Conservation (phyloP, 768 basidiomycete species). For the Sarcodon aspratus region DNA sequence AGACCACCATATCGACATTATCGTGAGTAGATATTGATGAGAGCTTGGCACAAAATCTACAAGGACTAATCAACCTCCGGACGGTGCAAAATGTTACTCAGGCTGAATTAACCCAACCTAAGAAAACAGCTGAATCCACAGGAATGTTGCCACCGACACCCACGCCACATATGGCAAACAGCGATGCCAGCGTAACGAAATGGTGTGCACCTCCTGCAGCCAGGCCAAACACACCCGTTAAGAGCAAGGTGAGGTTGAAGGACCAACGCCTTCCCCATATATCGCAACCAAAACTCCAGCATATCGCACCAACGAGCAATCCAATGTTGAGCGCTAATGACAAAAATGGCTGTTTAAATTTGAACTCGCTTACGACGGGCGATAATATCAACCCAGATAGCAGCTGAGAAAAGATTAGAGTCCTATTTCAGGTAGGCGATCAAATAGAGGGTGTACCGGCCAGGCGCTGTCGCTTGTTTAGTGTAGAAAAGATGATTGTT, state of each 20-base stretch:
- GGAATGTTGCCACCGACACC: constrained; percentile 51
- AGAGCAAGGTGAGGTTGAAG: constrained; percentile 46
- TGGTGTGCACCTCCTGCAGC: constrained; percentile 33
- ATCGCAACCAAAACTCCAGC: constrained; percentile 39
- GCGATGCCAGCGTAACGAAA: constrained; percentile 35
- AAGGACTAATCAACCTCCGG: background rate
- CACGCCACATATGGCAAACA: constrained; percentile 32
- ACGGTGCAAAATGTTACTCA: no score
- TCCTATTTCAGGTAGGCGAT: background rate
- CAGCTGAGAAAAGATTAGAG: constrained; percentile 14
- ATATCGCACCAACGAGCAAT: constrained; percentile 35
- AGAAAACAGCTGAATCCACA: constrained; percentile 40
- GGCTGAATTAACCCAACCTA: constrained; percentile 21
- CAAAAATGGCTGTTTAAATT: constrained; percentile 33
- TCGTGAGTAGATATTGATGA: constrained; percentile 47
- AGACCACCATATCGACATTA: constrained; percentile 50
- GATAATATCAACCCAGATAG: constrained; percentile 33
- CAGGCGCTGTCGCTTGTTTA: constrained; percentile 51
- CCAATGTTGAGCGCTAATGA: constrained; percentile 42
- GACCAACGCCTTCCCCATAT: constrained; percentile 42
- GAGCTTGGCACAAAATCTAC: constrained; percentile 39
- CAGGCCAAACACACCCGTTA: constrained; percentile 42
- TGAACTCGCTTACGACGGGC: constrained; percentile 37
- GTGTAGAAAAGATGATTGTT: background rate
- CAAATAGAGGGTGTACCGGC: constrained; percentile 37